Evolutionary conservation across 1,284 basidiomycete species (phyloP).

Genomic region (Fistulinella cinereoalba): DNA sequence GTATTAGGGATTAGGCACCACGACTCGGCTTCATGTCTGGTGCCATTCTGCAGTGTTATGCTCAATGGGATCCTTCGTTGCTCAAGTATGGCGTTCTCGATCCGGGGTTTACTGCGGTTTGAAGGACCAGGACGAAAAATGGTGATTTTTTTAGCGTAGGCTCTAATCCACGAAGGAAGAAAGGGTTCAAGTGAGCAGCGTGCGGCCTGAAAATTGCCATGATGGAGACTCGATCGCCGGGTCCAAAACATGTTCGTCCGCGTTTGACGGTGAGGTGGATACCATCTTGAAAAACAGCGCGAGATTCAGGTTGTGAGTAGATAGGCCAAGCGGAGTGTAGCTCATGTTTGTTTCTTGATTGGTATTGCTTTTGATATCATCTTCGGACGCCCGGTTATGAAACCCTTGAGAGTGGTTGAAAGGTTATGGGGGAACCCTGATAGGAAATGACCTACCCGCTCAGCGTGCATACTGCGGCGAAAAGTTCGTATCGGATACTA

Average conservation of each 20-base stretch:
- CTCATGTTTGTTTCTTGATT: slow-evolving; percentile 85
- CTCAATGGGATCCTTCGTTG: slow-evolving; percentile 71
- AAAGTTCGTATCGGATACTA: slow-evolving; percentile 80
- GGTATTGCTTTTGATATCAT: slow-evolving; percentile 58
- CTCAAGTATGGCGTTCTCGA: slow-evolving; percentile 50
- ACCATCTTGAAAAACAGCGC: slow-evolving; percentile 62
- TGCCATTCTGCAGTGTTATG: slow-evolving; percentile 66
- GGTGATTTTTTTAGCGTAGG: slow-evolving; percentile 69
- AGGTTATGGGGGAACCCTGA: too few species aligned
- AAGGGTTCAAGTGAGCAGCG: slow-evolving; percentile 48
- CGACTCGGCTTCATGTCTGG: slow-evolving; percentile 67
- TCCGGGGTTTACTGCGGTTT: slow-evolving; percentile 58
- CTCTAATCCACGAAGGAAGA: slow-evolving; percentile 76
- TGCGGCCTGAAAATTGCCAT: slow-evolving; percentile 72
- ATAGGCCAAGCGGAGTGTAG: slow-evolving; percentile 87
- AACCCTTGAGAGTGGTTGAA: slow-evolving; percentile 42
- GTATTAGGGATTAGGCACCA: slow-evolving; percentile 64
- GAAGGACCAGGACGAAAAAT: slow-evolving; percentile 59
- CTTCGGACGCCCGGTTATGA: slow-evolving; percentile 68
- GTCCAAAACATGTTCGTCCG: slow-evolving; percentile 73
- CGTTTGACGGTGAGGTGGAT: slow-evolving; percentile 76
- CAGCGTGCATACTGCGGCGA: slow-evolving; percentile 78
- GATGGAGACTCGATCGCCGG: slow-evolving; percentile 75
- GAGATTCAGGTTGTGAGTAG: slow-evolving; percentile 74
- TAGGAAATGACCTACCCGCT: too few species aligned